Conservation (phyloP, 1,284 basidiomycete species). For the Irpex sp. region DNA sequence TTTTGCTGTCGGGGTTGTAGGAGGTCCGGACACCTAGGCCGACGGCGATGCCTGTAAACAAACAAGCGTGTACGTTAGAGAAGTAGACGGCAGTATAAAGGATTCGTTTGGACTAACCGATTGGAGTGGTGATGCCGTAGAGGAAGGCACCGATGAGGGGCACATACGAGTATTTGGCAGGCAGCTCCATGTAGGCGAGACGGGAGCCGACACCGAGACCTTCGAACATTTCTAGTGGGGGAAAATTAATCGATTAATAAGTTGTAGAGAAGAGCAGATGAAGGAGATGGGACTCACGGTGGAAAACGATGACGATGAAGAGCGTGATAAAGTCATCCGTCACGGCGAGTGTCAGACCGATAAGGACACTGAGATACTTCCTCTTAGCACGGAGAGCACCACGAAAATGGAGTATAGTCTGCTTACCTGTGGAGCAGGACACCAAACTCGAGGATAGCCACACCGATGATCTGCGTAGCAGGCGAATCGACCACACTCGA, state of each 20-base stretch:
- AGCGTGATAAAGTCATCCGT: constrained; percentile 78
- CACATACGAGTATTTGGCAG: constrained; percentile 54
- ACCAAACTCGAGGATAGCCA: constrained; percentile 89
- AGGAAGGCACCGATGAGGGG: constrained; percentile 65
- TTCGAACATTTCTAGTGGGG: constrained; percentile 75
- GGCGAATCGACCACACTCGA: constrained; percentile 34
- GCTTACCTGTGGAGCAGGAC: constrained; percentile 78
- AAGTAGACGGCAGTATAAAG: neutral
- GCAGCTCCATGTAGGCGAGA: constrained; percentile 71
- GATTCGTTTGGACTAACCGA: constrained; percentile 39
- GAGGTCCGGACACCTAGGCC: constrained; percentile 79
- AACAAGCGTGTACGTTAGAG: neutral
- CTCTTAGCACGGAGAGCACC: neutral
- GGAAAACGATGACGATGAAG: constrained; percentile 90
- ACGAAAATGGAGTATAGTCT: neutral
- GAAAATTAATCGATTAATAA: neutral
- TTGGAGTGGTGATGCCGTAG: constrained; percentile 80
- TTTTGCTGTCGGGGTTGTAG: constrained; percentile 79
- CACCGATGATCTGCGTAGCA: constrained; percentile 79
- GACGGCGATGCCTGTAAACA: constrained; percentile 55
- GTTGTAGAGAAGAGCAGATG: too few species aligned
- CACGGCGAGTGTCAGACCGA: constrained; percentile 92
- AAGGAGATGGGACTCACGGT: constrained; percentile 49
- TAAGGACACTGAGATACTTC: constrained; percentile 57
- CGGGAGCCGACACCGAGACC: constrained; percentile 89